A percentile compares a stretch with the other conserved stretches of the same genome.
Conservation (phyloP, 108 stramenopile genomes). For the Craspedostauros australis region DNA sequence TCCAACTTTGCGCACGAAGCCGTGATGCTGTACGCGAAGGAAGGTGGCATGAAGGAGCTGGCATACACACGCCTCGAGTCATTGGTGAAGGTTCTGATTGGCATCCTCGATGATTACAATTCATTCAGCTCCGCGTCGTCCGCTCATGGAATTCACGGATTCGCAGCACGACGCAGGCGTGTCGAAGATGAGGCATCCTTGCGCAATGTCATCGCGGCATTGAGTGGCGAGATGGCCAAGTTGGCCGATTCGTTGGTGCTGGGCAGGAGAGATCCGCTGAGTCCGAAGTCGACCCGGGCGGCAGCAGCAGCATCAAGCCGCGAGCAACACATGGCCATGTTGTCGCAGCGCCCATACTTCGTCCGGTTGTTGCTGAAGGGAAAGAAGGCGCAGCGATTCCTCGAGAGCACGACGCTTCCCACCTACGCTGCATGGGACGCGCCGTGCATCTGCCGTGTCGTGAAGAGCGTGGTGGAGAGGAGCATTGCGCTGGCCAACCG, state of each 20-base stretch:
- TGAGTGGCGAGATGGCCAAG: conserved; percentile 47
- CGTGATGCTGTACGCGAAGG: conserved; percentile 38
- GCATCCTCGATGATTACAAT: conserved; percentile 29
- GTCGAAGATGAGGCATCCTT: conserved; percentile 38
- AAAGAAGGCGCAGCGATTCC: conserved; percentile 58
- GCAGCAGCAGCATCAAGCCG: not conserved
- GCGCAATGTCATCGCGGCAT: conserved; percentile 33
- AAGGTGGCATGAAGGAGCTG: conserved; percentile 57
- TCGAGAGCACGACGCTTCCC: conserved; percentile 81
- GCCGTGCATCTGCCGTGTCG: conserved; percentile 72
- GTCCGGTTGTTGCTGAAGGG: conserved; percentile 61
- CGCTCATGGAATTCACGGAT: not conserved
- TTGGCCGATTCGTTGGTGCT: conserved; percentile 34
- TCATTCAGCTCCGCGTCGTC: not conserved
- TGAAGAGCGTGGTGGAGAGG: conserved; percentile 24
- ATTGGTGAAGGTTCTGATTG: conserved; percentile 56
- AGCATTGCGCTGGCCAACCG: conserved; percentile 15
- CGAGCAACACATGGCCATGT: not conserved
- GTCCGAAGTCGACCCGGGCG: not conserved
- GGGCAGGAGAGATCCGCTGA: conserved; percentile 9
- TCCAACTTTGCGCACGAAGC: conserved; percentile 48
- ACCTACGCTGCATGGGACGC: conserved; percentile 74
- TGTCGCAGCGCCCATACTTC: conserved; percentile 23
- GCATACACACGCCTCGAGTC: conserved; percentile 63
- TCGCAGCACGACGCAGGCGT: conserved; percentile 5